phyloP scores from a whole-genome alignment of 805 yeast species.

The Lipomyces orientalis region DNA sequence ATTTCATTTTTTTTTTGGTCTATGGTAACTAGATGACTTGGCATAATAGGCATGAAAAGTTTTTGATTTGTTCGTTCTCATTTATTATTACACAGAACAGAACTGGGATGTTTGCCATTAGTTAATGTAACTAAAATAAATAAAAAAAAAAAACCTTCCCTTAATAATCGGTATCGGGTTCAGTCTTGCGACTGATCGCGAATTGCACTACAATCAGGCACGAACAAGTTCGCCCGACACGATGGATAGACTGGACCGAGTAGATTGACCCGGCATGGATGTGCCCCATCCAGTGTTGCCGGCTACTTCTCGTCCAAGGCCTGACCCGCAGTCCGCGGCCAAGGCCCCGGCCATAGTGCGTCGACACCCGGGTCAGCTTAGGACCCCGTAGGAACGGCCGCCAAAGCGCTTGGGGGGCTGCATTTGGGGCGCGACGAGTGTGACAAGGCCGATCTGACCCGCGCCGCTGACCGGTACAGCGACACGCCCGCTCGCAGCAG shows the following conservation, averaged over 20 bases:
- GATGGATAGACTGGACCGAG: not conserved
- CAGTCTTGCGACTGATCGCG: conserved; percentile 33
- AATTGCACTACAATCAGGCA: conserved; percentile 35
- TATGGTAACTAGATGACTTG: too few relatives aligned
- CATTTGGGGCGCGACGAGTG: not conserved
- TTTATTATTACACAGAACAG: too few relatives aligned
- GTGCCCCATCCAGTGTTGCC: not conserved
- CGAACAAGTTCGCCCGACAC: not conserved
- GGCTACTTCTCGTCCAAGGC: not conserved
- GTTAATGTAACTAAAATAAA: too few relatives aligned
- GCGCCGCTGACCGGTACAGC: not conserved
- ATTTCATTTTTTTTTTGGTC: not conserved
- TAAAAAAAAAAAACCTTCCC: conserved; percentile 28
- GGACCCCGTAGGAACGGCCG: not conserved
- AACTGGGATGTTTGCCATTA: too few relatives aligned
- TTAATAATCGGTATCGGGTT: conserved; percentile 38
- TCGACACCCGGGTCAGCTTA: not conserved
- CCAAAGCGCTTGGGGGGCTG: not conserved
- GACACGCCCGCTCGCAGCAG: conserved; percentile 10
- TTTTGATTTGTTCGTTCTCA: too few relatives aligned
- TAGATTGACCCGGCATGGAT: not conserved
- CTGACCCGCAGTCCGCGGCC: not conserved
- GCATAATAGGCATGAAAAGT: too few relatives aligned
- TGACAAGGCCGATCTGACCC: conserved; percentile 3
- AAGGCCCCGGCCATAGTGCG: not conserved